Percentiles rank a stretch among this genome's conserved stretches.
Evolutionary conservation across 768 basidiomycete genomes (phyloP).

Genomic region (Chalciporus pseudorubinellus): DNA sequence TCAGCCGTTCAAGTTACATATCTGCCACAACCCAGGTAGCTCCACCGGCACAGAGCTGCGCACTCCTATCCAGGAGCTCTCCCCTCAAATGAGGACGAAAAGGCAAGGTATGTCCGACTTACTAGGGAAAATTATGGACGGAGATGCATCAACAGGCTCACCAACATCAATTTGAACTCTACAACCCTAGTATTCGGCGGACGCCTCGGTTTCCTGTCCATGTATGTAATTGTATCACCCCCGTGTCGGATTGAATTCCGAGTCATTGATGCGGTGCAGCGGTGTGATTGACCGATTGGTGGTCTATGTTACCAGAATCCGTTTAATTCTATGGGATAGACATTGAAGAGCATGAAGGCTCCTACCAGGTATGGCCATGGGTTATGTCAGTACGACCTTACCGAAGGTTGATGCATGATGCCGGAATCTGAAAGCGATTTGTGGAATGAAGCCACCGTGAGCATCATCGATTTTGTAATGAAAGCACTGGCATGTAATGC

Average conservation of each 20-base stretch:
- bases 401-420: constrained; percentile 4
- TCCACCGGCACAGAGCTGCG: constrained; percentile 5
- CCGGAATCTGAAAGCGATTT: neutral
- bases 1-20: no score
- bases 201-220: constrained; percentile 15
- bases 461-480: no score
- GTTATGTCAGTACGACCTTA: constrained; percentile 23
- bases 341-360: constrained; percentile 23
- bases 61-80: constrained; percentile 20
- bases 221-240: constrained; percentile 3
- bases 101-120: constrained; percentile 6
- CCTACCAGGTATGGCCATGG: no score
- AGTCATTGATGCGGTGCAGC: neutral
- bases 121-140: neutral
- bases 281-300: constrained; percentile 17
- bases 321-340: constrained; percentile 23
- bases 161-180: constrained; percentile 19
- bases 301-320: constrained; percentile 6
- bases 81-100: constrained; percentile 21
- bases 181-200: constrained; percentile 15
- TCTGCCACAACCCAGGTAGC: neutral
- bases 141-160: constrained; percentile 6
- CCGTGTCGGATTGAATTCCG: neutral
- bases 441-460: neutral
- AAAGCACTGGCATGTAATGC: no score